Base-by-base conservation (phyloP, 345 rosid species). In the Aquilaria sinensis region DNA sequence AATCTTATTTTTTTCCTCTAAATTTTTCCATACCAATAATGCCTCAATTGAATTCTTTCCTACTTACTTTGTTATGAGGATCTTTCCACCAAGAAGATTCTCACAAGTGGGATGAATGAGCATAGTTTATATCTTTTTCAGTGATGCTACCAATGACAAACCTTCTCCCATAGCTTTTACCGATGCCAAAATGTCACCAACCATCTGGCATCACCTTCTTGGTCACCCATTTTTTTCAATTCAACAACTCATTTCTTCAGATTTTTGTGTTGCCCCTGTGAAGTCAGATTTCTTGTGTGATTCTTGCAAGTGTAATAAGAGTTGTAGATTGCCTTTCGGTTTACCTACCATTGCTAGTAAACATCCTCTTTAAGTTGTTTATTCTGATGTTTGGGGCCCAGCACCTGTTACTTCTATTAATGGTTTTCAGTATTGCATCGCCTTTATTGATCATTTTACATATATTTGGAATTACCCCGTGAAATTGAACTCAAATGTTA, bases 1-100 rank as follows among this genome's bases (percentile, higher is more conserved):
- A 10, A 64, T 45, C 5, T 30, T 64, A 3, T 10, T 64, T 46
- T 64, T 13, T 64, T 29, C 56, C 13, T 64, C 68, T 64, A 1
- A 53, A 10, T 64, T 64, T 43, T 64, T 60, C 11, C 12, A 56
- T 7, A 6, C 59, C 23, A 16, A 16, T 10, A 29, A 54, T 4
- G 34, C 37, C 10, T 64, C 11, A 3, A 45, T 64, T 54, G 60
- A 53, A 56, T 54, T 64, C 37, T 53, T 46, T 6, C 41, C 60
- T 10, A 6, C 5, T 23, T 14, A 0, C 9, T 64, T 64, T 64
- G 2, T 11, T 46, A 0, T 46, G 48, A 6, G 1, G 48, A 46
- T 46, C 1, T 46, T 46, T 4, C n/a, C 30, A 51, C 9, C 2
- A 15, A 12, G 54, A 51, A 13, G 23, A 8, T 13, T 8, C 4